These are phyloP conservation scores for Sporisorium graminicola DNA, from an alignment of 1,284 basidiomycete species.

Conservation along the genomic window DNA sequence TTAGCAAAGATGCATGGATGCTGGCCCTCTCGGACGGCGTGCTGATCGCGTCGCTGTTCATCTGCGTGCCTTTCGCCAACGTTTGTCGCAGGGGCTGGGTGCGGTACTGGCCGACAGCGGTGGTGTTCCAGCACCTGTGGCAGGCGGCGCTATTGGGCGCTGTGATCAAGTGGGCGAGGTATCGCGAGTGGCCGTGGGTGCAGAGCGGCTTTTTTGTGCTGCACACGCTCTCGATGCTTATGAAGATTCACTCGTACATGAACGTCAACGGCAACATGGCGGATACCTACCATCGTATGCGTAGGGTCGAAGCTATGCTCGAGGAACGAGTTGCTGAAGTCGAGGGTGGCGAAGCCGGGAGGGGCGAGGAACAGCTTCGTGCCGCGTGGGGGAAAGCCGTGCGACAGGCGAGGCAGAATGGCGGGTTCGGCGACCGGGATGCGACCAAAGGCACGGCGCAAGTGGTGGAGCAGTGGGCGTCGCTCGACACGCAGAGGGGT, in stretches of 20 bases:
- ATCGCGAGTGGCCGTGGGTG: slow-evolving; percentile 91
- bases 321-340: slow-evolving; percentile 59
- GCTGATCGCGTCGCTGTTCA: slow-evolving; percentile 80
- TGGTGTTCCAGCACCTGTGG: slow-evolving; percentile 59
- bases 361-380: slow-evolving; percentile 32
- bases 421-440: slow-evolving; percentile 16
- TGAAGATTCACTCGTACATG: slow-evolving; percentile 97
- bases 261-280: slow-evolving; percentile 88
- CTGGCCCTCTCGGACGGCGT: slow-evolving; percentile 86
- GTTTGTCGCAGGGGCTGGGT: slow-evolving; percentile 67
- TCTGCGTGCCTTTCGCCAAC: slow-evolving; percentile 81
- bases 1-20: slow-evolving; percentile 85
- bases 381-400: slow-evolving; percentile 50
- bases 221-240: slow-evolving; percentile 89
- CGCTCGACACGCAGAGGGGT: slow-evolving; percentile 44
- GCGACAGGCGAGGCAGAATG: slow-evolving; percentile 15
- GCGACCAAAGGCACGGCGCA: slow-evolving; percentile 7
- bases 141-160: slow-evolving; percentile 50
- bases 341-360: slow-evolving; percentile 33
- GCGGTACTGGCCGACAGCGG: slow-evolving; percentile 72
- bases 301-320: slow-evolving; percentile 52
- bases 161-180: slow-evolving; percentile 65
- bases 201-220: slow-evolving; percentile 95
- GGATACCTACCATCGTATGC: slow-evolving; percentile 54
- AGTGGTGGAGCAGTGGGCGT: slow-evolving; percentile 22